Conservation (phyloP, 1,139 yeast genomes). For the Hyphopichia fennica region DNA sequence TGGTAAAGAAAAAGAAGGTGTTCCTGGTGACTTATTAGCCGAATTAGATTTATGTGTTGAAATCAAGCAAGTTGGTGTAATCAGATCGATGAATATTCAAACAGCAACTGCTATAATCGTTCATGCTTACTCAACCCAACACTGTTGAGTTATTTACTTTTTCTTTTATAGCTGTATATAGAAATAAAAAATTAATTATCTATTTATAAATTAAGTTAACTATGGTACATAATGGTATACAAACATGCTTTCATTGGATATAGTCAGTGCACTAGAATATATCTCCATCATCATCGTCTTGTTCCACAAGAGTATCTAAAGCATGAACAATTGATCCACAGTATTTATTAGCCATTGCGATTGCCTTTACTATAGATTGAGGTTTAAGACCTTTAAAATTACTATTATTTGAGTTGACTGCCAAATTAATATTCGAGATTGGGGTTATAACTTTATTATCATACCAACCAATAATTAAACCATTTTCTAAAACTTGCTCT, state of each 20-base stretch:
- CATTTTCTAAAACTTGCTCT: constrained; percentile 83
- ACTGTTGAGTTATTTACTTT: constrained; percentile 36
- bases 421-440: constrained; percentile 55
- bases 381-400: constrained; percentile 42
- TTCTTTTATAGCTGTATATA: background rate
- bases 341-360: constrained; percentile 33
- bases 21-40: constrained; percentile 81
- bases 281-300: constrained; percentile 32
- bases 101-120: constrained; percentile 95
- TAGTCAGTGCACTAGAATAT: constrained; percentile 18
- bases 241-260: background rate
- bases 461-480: constrained; percentile 70
- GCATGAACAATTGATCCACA: constrained; percentile 38
- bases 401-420: constrained; percentile 39
- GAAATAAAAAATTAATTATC: constrained; percentile 3
- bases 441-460: constrained; percentile 66
- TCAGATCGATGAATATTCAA: constrained; percentile 93
- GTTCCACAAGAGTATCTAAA: constrained; percentile 39
- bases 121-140: constrained; percentile 85
- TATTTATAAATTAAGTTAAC: constrained; percentile 1
- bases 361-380: constrained; percentile 24
- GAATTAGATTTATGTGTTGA: constrained; percentile 87
- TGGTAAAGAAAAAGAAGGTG: constrained; percentile 89
- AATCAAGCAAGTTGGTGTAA: constrained; percentile 88
- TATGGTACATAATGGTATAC: constrained; percentile 2